Base-by-base conservation (phyloP, 1,284 basidiomycete species). In the Afroboletus lepidellus region DNA sequence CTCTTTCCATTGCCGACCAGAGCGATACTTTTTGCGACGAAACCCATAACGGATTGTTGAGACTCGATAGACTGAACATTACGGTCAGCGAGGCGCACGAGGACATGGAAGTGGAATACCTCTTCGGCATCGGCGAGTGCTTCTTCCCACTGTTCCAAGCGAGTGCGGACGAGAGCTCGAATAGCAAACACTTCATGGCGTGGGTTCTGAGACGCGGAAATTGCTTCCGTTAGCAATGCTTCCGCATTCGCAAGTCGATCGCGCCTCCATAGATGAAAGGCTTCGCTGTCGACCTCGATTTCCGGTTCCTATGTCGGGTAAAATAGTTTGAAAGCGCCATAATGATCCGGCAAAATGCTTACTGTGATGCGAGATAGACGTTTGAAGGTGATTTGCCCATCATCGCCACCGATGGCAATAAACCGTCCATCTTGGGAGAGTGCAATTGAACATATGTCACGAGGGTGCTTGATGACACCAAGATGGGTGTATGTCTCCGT, bases 21-120 rank as follows among this genome's bases (percentile, higher is more conserved):
- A 7, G 37, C 23, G 18, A 48, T 29, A 32, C 46, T 41, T n/a
- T 48, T 48, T 12, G 46, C 46, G 37, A 48, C 30, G 46, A 24
- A 48, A 6, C 37, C 46, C 27, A 48, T 3, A n/a, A 48, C 12
- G 5, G 38, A 41, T 18, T 37, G 37, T 12, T 48, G 29, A 25
- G 23, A 2, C 5, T 6, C 11, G 15, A 48, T 41, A 29, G 38
- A 48, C 46, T 48, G 18, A 27, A 11, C 18, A 20, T 46, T 37
- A n/a, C 16, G 3, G 24, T 37, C 33, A 33, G 42, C 30, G 11
- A 21, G 21, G 25, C 8, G 8, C 30, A 21, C 8, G 33, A 46
- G 16, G 21, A 12, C 5, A 13, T n/a, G n/a, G n/a, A 13, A 9
- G 15, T 13, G 23, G 11, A 11, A 36, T 27, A 46, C 44, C 44